Evolutionary conservation across 164 flowering plant species (phyloP).

Genomic region (Sedum album): DNA sequence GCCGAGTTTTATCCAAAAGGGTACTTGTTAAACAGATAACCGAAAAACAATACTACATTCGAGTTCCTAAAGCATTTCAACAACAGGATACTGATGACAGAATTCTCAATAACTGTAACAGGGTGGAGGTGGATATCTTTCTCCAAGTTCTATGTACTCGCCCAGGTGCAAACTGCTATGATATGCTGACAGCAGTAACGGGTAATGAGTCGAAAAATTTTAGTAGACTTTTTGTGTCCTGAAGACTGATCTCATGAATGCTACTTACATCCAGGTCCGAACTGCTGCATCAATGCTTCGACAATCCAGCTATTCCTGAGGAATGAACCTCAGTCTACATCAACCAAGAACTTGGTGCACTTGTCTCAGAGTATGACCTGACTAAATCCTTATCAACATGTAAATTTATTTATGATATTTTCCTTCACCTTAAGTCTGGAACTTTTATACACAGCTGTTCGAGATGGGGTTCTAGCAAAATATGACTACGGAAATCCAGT

Average conservation of each 20-base stretch:
- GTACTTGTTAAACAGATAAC: constrained; percentile 22
- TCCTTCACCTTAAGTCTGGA: not conserved
- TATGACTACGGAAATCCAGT: constrained; percentile 35
- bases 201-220: constrained; percentile 17
- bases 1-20: constrained; percentile 74
- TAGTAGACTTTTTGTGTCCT: not conserved
- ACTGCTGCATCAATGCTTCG: constrained; percentile 62
- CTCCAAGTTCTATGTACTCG: constrained; percentile 34
- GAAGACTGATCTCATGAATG: not conserved
- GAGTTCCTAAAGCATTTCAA: no score
- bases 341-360: constrained; percentile 70
- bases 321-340: constrained; percentile 61
- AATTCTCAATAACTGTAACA: constrained; percentile 14
- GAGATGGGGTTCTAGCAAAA: constrained; percentile 39
- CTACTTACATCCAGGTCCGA: constrained; percentile 30
- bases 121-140: constrained; percentile 29
- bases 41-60: no score
- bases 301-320: constrained; percentile 41
- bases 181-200: constrained; percentile 32
- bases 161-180: constrained; percentile 57
- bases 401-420: not conserved
- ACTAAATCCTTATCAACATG: not conserved
- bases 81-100: no score
- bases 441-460: constrained; percentile 33
- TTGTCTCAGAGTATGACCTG: constrained; percentile 48